Conservation (phyloP, 768 basidiomycete genomes). For the Exidia glandulosa region DNA sequence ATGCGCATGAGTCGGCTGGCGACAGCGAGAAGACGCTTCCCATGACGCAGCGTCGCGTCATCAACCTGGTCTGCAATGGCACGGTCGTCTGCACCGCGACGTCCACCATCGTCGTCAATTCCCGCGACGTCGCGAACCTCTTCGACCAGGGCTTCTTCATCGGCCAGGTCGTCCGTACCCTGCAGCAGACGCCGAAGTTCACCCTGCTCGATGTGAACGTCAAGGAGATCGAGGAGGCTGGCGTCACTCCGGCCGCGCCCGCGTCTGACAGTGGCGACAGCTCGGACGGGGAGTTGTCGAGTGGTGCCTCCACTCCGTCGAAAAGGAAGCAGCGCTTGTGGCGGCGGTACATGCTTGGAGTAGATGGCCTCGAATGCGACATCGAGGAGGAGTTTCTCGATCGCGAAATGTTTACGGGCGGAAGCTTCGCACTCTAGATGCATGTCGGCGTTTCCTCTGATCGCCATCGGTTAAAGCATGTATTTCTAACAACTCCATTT, state of each 20-base stretch:
- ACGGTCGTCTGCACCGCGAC: conserved; percentile 53
- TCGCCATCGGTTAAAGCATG: too few species aligned
- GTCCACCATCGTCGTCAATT: conserved; percentile 51
- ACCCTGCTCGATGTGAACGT: conserved; percentile 47
- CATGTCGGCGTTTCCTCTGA: too few species aligned
- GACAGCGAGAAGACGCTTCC: conserved; percentile 17
- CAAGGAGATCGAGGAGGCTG: conserved; percentile 16
- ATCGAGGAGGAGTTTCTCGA: conserved; percentile 62
- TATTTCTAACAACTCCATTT: too few species aligned
- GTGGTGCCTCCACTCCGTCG: neutral
- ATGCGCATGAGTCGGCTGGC: too few species aligned
- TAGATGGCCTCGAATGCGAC: conserved; percentile 51
- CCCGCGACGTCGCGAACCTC: conserved; percentile 40
- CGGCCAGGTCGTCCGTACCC: conserved; percentile 54
- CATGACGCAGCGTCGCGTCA: conserved; percentile 51
- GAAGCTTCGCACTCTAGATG: too few species aligned
- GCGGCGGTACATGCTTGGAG: conserved; percentile 47
- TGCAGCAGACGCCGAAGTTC: conserved; percentile 45
- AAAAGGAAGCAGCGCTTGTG: conserved; percentile 23
- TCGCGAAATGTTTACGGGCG: conserved; percentile 62
- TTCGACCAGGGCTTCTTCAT: conserved; percentile 60
- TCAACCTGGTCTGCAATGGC: conserved; percentile 47
- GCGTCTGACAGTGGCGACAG: neutral
- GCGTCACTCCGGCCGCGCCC: neutral
- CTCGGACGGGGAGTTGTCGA: too few species aligned